Base-by-base conservation (phyloP, 2,329 filamentous ascomycete species). In the Colletotrichum tanaceti region DNA sequence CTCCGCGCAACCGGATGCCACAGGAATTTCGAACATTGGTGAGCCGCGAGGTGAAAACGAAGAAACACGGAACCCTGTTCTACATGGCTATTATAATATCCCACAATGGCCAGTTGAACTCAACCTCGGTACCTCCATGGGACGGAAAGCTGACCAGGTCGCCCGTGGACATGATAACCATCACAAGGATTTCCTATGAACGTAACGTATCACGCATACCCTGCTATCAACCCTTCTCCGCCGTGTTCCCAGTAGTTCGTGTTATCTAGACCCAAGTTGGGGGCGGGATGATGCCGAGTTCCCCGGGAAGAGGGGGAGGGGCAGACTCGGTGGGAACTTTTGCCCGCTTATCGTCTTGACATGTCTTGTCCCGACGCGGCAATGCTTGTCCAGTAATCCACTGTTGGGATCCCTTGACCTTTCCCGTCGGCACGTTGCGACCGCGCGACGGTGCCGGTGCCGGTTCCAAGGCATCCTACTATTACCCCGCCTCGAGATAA, bases 331-430 rank as follows among this genome's bases (percentile, higher is more conserved):
- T n/a, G 41, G 3, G 28, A 43, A 39, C 38, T 44, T 24, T 46
- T 35, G 49, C 62, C 65, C 65, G 65, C 65, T 65, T 68, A 68
- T 68, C 66, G 62, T 57, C 65, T 50, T 52, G 66, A 50, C 50
- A 61, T 32, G 38, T 61, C 66, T 68, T 41, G 66, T 68, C 66
- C 66, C 66, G 66, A 50, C 66, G 53, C 35, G 66, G 66, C 66
- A 65, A 65, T 46, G 66, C 66, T 68, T 68, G 38, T 46, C 43
- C 43, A 52, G 46, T 61, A 65, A 55, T 32, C 24, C 24, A 22
- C 39, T 49, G 43, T 53, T 24, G 13, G 61, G 65, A 64, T 43
- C 49, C 66, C 62, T 28, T 58, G 55, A 41, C 49, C 66, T 55
- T 28, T 58, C 50, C 35, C 38, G 22, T 14, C 43, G 38, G 55